Evolutionary conservation across 805 yeast species (phyloP), one percentile per base, ranked within the genome.

Genomic region (Isabelozyma gotoi): DNA sequence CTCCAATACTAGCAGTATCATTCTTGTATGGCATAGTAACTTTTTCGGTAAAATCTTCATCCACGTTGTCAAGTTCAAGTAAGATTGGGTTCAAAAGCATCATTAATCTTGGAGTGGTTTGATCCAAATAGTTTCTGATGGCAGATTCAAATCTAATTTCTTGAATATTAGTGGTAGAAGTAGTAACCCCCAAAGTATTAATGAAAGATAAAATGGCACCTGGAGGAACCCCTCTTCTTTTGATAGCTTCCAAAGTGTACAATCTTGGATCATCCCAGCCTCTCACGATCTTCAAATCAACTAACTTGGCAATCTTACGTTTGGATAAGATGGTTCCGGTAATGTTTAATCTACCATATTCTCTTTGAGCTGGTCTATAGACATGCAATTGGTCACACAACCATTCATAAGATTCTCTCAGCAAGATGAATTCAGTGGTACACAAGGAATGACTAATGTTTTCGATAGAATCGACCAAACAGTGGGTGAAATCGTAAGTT

Each of bases 211-310:
- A 76, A 63, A 94, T 88, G 20, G 98, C 97, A 36, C 98, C 97
- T 10, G 99, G 99, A 53, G 99, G 99, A 7, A 94, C 84, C 73
- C 99, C 99, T 63, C 99, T 88, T 65, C 99, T 86, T 62, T 89
- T 85, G 48, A 94, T 82, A 40, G 94, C 96, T 55, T 90, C 99
- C 56, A 94, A 78, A 4, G 99, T 94, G 67, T 83, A 94, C 63
- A 94, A 76, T 60, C 99, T 81, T 57, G 99, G 99, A 68, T 94
- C 99, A 67, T 94, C 95, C 99, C 99, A 94, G 37, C 89, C 97
- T 65, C 96, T 82, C 18, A 94, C 99, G 57, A 77, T 71, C 4
- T 77, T 71, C 19, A 82, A 94, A 44, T 80, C 85, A 17, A 94
- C 98, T 53, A 94, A 77, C 67, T 89, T 87, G 51, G 96, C 95